Evolutionary conservation across 2,329 filamentous ascomycete genomes (phyloP).

Genomic region (Xylariaceae sp.): DNA sequence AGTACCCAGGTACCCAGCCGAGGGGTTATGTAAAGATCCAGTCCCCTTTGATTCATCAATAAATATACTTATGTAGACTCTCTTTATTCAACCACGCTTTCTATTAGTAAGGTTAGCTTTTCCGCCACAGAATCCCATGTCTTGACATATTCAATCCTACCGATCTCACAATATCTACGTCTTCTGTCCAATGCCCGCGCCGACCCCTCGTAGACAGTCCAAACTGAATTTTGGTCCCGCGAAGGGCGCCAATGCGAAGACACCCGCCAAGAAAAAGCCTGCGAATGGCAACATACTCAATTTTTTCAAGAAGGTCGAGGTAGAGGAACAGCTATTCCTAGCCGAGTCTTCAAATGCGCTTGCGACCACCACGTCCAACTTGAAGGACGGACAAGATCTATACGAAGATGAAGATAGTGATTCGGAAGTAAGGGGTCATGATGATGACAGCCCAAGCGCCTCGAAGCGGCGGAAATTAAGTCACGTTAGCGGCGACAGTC

Average conservation of each 20-base stretch:
- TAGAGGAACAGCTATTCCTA: constrained; percentile 62
- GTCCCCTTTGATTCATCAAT: constrained; percentile 7
- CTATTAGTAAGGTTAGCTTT: too few species aligned
- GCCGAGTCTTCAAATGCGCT: constrained; percentile 35
- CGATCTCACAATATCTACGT: neutral
- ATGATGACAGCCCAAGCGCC: constrained; percentile 32
- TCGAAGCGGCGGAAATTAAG: constrained; percentile 48
- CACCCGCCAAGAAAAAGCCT: constrained; percentile 39
- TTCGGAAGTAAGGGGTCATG: constrained; percentile 27
- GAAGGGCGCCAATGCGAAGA: constrained; percentile 24
- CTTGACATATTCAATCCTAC: constrained; percentile 7
- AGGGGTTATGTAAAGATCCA: constrained; percentile 31
- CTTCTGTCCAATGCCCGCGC: constrained; percentile 19
- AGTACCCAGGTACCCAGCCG: too few species aligned
- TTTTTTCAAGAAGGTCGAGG: constrained; percentile 73
- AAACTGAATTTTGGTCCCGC: constrained; percentile 36
- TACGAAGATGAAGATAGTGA: constrained; percentile 36
- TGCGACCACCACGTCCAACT: constrained; percentile 29
- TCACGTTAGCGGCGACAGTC: constrained; percentile 19
- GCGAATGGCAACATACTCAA: constrained; percentile 69
- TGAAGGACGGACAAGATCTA: constrained; percentile 39
- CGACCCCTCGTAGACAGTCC: constrained; percentile 31
- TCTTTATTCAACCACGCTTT: neutral
- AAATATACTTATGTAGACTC: neutral
- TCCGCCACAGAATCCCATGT: neutral